Evolutionary conservation across 768 basidiomycete species (phyloP).

Genomic region (Hydnum rufescens): DNA sequence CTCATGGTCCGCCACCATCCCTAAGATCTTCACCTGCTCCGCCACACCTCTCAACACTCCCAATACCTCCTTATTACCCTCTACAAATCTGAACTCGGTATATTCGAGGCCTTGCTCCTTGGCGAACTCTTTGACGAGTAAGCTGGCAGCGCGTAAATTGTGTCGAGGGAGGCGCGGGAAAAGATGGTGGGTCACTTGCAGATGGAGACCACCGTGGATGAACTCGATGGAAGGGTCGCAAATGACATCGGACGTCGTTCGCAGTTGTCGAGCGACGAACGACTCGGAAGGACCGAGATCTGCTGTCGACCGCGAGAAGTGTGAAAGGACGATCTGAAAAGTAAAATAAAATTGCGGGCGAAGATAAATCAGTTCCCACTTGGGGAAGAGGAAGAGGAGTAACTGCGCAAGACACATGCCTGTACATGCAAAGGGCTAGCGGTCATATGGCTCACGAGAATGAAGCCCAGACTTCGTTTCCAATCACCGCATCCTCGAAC

Average conservation of each 20-base stretch:
- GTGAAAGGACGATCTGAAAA: conserved; percentile 71
- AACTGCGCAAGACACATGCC: conserved; percentile 25
- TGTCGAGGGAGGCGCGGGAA: conserved; percentile 92
- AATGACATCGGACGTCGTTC: conserved; percentile 93
- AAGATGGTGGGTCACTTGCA: conserved; percentile 93
- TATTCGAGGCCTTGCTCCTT: conserved; percentile 69
- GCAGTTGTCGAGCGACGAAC: conserved; percentile 81
- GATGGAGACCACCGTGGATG: conserved; percentile 90
- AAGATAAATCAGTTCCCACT: not conserved
- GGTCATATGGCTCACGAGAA: conserved; percentile 67
- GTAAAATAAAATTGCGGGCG: not conserved
- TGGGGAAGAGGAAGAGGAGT: not conserved
- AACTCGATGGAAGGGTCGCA: conserved; percentile 71
- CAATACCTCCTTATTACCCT: conserved; percentile 71
- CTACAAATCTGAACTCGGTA: conserved; percentile 76
- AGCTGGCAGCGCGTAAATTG: conserved; percentile 66
- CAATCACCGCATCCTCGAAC: conserved; percentile 53
- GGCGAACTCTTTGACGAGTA: conserved; percentile 74
- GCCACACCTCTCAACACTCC: conserved; percentile 72
- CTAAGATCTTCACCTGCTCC: conserved; percentile 66
- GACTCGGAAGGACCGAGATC: conserved; percentile 84
- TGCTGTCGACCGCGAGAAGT: conserved; percentile 86
- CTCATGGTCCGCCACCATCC: conserved; percentile 60
- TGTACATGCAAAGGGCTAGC: conserved; percentile 90
- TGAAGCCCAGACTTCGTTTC: conserved; percentile 46